Percentiles rank a stretch among this genome's conserved stretches.
Evolutionary conservation across 495 filamentous ascomycete genomes (phyloP).

Genomic region (Letharia lupina): DNA sequence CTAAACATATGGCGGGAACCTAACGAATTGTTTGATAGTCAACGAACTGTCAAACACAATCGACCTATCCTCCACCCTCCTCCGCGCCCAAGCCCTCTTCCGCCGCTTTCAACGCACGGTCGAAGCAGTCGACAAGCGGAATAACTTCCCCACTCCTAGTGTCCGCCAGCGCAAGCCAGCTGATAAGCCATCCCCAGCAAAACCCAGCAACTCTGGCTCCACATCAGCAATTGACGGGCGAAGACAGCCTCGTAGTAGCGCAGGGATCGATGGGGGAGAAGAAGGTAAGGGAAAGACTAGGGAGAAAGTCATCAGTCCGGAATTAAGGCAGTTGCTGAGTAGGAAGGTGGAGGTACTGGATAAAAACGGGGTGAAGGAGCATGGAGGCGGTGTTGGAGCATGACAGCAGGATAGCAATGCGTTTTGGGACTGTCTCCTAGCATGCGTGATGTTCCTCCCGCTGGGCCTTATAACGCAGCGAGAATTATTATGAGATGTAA

Average conservation of each 20-base stretch:
- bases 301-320: slow-evolving; percentile 66
- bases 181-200: slow-evolving; percentile 23
- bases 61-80: slow-evolving; percentile 72
- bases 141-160: slow-evolving; percentile 64
- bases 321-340: slow-evolving; percentile 67
- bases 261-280: slow-evolving; percentile 1
- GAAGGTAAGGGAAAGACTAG: slow-evolving; percentile 26
- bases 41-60: slow-evolving; percentile 93
- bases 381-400: slow-evolving; percentile 31
- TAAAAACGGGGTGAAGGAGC: slow-evolving; percentile 42
- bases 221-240: slow-evolving; percentile 16
- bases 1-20: neutral
- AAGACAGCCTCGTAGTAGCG: slow-evolving; percentile 3
- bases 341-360: slow-evolving; percentile 58
- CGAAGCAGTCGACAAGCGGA: slow-evolving; percentile 79
- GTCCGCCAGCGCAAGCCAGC: slow-evolving; percentile 44
- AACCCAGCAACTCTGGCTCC: slow-evolving; percentile 24
- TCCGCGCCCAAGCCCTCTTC: slow-evolving; percentile 83
- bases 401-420: neutral
- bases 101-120: slow-evolving; percentile 77
- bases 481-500: neutral
- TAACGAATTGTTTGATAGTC: slow-evolving; percentile 41
- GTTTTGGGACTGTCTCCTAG: neutral
- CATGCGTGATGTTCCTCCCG: neutral
- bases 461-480: neutral